Evolutionary conservation across 495 filamentous ascomycete species (phyloP).

Genomic region (Neurospora sp.): DNA sequence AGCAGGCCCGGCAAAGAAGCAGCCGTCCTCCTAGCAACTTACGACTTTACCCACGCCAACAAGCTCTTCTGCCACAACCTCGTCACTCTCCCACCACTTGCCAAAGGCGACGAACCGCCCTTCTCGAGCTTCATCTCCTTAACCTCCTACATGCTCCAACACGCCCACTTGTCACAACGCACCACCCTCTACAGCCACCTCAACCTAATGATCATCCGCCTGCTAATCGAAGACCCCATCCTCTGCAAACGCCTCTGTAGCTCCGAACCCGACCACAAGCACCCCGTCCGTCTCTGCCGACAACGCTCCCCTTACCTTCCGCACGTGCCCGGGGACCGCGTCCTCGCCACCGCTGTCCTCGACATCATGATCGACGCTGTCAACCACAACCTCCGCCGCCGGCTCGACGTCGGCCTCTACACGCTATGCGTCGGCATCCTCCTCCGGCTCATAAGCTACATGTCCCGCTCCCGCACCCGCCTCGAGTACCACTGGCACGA

Average conservation of each 20-base stretch:
- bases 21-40: constrained; percentile 70
- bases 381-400: constrained; percentile 83
- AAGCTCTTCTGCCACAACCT: constrained; percentile 89
- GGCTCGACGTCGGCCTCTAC: constrained; percentile 78
- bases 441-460: constrained; percentile 70
- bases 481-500: constrained; percentile 91
- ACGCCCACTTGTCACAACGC: constrained; percentile 75
- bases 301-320: constrained; percentile 88
- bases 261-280: constrained; percentile 54
- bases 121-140: constrained; percentile 78
- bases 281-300: constrained; percentile 72
- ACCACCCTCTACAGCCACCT: constrained; percentile 73
- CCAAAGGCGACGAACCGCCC: constrained; percentile 61
- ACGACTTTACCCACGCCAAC: constrained; percentile 91
- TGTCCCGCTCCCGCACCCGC: constrained; percentile 67
- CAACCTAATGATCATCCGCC: constrained; percentile 70
- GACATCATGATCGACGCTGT: constrained; percentile 84
- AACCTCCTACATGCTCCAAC: constrained; percentile 85
- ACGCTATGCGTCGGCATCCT: constrained; percentile 69
- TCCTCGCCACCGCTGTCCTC: constrained; percentile 63
- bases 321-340: constrained; percentile 55
- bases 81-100: constrained; percentile 47
- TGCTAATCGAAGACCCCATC: constrained; percentile 77
- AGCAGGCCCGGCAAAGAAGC: constrained; percentile 66
- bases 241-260: constrained; percentile 79